phyloP scores from a whole-genome alignment of 73 alveolate genomes.

The Paramecium pentaurelia region DNA sequence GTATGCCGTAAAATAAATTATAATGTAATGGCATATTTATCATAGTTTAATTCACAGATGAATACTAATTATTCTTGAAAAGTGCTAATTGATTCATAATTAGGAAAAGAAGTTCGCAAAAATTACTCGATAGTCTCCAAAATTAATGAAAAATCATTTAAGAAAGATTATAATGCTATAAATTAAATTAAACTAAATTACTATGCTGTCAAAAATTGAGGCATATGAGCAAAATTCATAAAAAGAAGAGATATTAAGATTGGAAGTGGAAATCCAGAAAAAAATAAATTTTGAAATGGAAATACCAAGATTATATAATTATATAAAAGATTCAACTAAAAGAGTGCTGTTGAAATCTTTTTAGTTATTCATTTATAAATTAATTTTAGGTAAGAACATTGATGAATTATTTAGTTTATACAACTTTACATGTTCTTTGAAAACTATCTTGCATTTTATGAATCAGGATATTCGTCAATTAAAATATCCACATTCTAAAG shows the following conservation, averaged over 20 bases:
- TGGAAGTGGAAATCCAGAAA: not conserved
- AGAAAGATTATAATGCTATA: not conserved
- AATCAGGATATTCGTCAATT: conserved; percentile 82
- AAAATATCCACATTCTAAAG: conserved; percentile 74
- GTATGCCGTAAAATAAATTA: not conserved
- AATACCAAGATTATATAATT: conserved; percentile 5
- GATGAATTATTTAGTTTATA: conserved; percentile 79
- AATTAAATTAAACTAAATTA: not conserved
- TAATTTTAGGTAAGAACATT: conserved; percentile 76
- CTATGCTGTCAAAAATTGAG: conserved; percentile 36
- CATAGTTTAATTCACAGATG: not conserved
- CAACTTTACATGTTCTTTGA: conserved; percentile 74
- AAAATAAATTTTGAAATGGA: conserved; percentile 11
- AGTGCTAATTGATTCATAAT: not conserved
- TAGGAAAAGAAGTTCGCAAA: conserved; percentile 9
- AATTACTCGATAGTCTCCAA: not conserved
- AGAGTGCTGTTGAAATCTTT: conserved; percentile 80
- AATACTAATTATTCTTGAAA: not conserved
- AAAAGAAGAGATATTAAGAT: not conserved
- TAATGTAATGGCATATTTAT: not conserved
- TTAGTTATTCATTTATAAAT: not conserved
- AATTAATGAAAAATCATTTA: not conserved
- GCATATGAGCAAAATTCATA: not conserved
- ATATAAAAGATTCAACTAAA: conserved; percentile 68
- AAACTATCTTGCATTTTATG: conserved; percentile 79